Evolutionary conservation across 2,329 filamentous ascomycete species (phyloP).

Genomic region (Pseudogymnoascus sp.): DNA sequence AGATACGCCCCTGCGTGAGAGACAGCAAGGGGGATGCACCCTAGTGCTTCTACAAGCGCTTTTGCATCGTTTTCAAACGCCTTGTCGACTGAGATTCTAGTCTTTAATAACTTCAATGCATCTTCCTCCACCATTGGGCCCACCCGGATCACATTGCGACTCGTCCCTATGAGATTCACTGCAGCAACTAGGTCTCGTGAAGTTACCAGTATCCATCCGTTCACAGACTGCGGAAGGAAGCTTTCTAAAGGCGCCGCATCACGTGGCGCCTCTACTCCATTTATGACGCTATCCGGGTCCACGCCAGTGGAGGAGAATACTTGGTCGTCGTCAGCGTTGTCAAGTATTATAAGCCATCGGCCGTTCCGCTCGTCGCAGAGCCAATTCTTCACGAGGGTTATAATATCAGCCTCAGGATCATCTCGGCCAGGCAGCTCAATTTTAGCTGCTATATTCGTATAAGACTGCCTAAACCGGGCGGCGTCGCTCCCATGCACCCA

Average conservation of each 20-base stretch:
- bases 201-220: background rate
- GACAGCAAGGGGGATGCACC: conserved; percentile 15
- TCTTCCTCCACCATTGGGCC: background rate
- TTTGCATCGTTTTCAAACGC: no score
- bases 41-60: no score
- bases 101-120: no score
- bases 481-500: conserved; percentile 19
- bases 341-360: conserved; percentile 29
- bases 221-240: background rate
- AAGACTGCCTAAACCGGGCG: conserved; percentile 18
- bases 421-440: conserved; percentile 3
- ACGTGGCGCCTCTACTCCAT: background rate
- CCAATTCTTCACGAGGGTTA: background rate
- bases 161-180: background rate
- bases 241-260: background rate
- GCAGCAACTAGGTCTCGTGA: background rate
- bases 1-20: conserved; percentile 15
- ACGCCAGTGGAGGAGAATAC: no score
- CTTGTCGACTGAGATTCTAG: no score
- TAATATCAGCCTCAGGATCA: background rate
- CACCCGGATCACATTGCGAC: background rate
- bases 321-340: conserved; percentile 29
- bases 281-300: no score
- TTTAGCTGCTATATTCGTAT: conserved; percentile 15
- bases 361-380: conserved; percentile 10